Conservation (phyloP, 2,329 filamentous ascomycete genomes). For the Exophiala phaeomuriformis region DNA sequence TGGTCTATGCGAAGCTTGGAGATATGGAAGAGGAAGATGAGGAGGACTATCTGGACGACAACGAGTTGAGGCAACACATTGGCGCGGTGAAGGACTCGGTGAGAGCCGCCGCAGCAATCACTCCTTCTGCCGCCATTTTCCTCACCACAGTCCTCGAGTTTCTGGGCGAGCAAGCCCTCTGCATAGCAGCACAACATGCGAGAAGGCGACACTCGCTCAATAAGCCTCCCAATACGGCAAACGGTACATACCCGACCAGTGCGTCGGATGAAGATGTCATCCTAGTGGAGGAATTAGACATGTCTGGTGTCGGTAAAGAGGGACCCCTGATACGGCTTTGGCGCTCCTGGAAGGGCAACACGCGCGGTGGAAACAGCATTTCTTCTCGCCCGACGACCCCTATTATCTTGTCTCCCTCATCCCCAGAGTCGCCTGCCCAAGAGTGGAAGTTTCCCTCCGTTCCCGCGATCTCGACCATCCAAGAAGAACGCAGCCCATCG, state of each 20-base stretch:
- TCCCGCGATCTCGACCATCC: conserved; percentile 27
- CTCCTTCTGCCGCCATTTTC: conserved; percentile 89
- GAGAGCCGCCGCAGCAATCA: conserved; percentile 61
- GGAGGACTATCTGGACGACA: conserved; percentile 76
- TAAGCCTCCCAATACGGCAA: conserved; percentile 47
- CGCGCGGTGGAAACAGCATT: conserved; percentile 50
- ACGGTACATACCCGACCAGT: conserved; percentile 35
- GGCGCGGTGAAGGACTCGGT: conserved; percentile 39
- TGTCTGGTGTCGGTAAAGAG: conserved; percentile 88
- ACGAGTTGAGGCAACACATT: conserved; percentile 51
- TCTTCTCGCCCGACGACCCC: conserved; percentile 40
- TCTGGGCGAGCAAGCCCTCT: conserved; percentile 81
- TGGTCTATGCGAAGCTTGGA: conserved; percentile 95
- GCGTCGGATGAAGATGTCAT: conserved; percentile 54
- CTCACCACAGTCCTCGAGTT: conserved; percentile 91
- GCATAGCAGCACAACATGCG: conserved; percentile 79
- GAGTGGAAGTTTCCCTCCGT: conserved; percentile 32
- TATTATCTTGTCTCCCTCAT: conserved; percentile 26
- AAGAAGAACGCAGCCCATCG: conserved; percentile 25
- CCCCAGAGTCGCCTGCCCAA: conserved; percentile 33
- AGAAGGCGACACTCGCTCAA: conserved; percentile 54
- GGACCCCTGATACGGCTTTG: conserved; percentile 81
- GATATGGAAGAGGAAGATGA: conserved; percentile 98
- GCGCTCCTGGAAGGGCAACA: conserved; percentile 87
- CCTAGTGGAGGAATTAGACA: conserved; percentile 81